These are phyloP conservation scores for Colletotrichum noveboracense DNA, from an alignment of 2,329 filamentous ascomycete species.

Conservation along the genomic window DNA sequence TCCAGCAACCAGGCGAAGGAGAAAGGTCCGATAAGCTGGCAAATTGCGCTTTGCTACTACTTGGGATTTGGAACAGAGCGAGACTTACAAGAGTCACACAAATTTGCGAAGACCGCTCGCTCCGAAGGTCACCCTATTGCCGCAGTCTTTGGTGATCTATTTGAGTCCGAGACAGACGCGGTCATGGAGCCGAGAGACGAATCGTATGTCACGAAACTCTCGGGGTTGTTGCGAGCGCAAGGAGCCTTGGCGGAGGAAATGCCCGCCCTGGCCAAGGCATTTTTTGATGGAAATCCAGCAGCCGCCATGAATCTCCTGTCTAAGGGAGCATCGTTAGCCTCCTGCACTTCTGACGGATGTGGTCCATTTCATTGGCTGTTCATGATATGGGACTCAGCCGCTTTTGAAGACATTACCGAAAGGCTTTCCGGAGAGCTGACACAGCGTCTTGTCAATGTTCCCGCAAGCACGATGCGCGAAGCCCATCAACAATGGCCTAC, in stretches of 20 bases:
- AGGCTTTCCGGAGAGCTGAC: background rate
- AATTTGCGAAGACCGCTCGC: background rate
- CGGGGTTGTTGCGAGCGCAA: background rate
- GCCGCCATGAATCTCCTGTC: background rate
- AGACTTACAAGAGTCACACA: background rate
- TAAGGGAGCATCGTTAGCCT: background rate
- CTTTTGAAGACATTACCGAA: background rate
- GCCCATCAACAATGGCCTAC: background rate
- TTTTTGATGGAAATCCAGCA: background rate
- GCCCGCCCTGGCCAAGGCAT: background rate
- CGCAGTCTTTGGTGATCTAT: background rate
- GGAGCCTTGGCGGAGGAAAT: background rate
- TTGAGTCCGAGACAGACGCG: background rate
- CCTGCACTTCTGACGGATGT: background rate
- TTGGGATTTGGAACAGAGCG: background rate
- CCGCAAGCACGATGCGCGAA: background rate
- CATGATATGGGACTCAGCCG: background rate
- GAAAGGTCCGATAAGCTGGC: background rate
- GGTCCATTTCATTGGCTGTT: background rate
- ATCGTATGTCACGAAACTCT: accelerated
- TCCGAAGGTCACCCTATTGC: background rate
- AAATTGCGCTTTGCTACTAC: background rate
- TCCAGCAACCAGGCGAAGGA: background rate
- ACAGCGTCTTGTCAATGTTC: background rate
- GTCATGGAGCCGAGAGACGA: accelerated